Evolutionary conservation across 2,329 filamentous ascomycete genomes (phyloP).

Genomic region (Hymenoscyphus salicellus): DNA sequence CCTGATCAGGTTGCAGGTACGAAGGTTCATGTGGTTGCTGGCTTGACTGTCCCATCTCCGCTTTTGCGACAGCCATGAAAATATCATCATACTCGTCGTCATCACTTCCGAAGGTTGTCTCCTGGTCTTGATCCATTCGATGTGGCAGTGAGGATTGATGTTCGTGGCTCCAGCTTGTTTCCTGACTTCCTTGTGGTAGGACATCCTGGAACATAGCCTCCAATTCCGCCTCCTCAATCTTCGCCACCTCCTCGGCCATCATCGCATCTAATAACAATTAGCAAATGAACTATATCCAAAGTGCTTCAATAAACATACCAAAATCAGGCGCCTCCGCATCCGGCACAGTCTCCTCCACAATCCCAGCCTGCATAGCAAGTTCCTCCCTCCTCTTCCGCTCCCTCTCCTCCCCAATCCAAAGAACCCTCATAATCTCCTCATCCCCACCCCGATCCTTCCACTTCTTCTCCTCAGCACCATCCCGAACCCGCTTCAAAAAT

Average conservation of each 20-base stretch:
- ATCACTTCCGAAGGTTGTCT: constrained; percentile 40
- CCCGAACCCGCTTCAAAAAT: constrained; percentile 66
- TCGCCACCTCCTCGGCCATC: constrained; percentile 52
- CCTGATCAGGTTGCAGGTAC: constrained; percentile 26
- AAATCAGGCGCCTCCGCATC: constrained; percentile 16
- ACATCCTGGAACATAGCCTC: constrained; percentile 54
- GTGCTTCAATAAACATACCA: constrained; percentile 12
- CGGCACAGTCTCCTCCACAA: constrained; percentile 17
- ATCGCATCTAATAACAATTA: constrained; percentile 29
- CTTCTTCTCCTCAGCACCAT: constrained; percentile 56
- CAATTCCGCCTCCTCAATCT: constrained; percentile 54
- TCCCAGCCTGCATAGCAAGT: constrained; percentile 5
- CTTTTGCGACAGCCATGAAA: constrained; percentile 63
- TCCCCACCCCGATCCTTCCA: constrained; percentile 63
- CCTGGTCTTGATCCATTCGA: constrained; percentile 14
- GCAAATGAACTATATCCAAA: not conserved
- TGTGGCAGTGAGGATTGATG: not conserved
- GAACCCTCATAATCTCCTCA: constrained; percentile 48
- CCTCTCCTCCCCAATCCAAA: constrained; percentile 41
- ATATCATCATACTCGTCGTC: constrained; percentile 61
- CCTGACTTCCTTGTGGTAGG: constrained; percentile 34
- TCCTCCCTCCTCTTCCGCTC: constrained; percentile 33
- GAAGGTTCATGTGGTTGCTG: constrained; percentile 23
- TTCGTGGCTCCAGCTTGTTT: constrained; percentile 4
- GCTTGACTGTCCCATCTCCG: constrained; percentile 36